Conservation (phyloP, 306 rosid genomes). For the Prunus mira region DNA sequence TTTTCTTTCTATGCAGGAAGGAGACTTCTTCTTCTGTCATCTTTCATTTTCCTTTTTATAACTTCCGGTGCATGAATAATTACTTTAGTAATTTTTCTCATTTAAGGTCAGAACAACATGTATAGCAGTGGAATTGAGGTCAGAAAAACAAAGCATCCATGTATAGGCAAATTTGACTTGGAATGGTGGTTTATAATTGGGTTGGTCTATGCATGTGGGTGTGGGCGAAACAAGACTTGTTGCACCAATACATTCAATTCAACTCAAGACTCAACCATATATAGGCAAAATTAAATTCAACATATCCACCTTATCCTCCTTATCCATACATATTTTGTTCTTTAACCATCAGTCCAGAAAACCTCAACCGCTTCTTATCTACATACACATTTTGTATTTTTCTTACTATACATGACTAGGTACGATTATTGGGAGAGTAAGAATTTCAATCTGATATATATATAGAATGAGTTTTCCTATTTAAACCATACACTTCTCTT, state of each 20-base stretch:
- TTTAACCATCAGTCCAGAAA: not conserved
- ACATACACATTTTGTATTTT: not conserved
- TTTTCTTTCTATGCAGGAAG: too few relatives aligned
- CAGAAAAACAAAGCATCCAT: not conserved
- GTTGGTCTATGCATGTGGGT: not conserved
- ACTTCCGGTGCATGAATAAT: too few relatives aligned
- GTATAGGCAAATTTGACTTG: not conserved
- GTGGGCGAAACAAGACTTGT: not conserved
- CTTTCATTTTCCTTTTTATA: too few relatives aligned
- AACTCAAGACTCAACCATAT: too few relatives aligned
- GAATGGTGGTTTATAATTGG: slow-evolving; percentile 8
- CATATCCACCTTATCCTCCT: not conserved
- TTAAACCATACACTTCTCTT: too few relatives aligned
- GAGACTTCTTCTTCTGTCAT: too few relatives aligned
- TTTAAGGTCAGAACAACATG: too few relatives aligned
- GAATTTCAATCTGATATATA: too few relatives aligned
- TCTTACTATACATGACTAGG: not conserved
- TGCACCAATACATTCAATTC: not conserved
- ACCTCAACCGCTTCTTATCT: not conserved
- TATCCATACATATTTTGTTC: not conserved
- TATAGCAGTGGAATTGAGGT: not conserved
- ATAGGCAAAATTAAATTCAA: not conserved
- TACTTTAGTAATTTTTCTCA: too few relatives aligned
- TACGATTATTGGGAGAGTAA: not conserved
- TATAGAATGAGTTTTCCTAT: too few relatives aligned